These are phyloP conservation scores for Zygosaccharomyces pseudobailii DNA, from an alignment of 1,139 yeast genomes.

Conservation along the genomic window DNA sequence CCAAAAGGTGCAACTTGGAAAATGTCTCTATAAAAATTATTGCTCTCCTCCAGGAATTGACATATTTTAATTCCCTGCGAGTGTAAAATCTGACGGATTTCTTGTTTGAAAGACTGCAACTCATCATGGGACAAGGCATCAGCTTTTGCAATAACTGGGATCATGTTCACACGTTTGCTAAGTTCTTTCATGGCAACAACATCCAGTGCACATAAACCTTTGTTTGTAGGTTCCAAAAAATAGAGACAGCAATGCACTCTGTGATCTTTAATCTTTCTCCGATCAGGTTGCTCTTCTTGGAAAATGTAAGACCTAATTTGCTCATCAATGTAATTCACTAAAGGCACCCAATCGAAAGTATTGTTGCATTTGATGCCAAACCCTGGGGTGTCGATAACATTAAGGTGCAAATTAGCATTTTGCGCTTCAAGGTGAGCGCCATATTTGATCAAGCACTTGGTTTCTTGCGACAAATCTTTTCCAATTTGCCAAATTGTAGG, in stretches of 20 bases:
- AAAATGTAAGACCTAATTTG: constrained; percentile 55
- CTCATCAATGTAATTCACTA: constrained; percentile 54
- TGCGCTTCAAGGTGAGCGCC: constrained; percentile 47
- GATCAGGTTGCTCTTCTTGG: constrained; percentile 69
- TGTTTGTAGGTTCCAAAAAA: constrained; percentile 56
- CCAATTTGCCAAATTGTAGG: constrained; percentile 24
- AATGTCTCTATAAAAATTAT: constrained; percentile 20
- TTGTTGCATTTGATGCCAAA: constrained; percentile 72
- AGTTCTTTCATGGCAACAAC: constrained; percentile 64
- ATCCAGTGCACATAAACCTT: constrained; percentile 55
- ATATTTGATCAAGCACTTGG: constrained; percentile 26
- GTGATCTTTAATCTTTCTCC: constrained; percentile 46
- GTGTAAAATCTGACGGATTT: constrained; percentile 42
- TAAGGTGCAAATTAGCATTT: constrained; percentile 47
- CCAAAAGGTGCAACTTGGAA: constrained; percentile 50
- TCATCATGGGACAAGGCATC: constrained; percentile 54
- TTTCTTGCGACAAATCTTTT: constrained; percentile 7
- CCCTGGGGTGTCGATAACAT: constrained; percentile 68
- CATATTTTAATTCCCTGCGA: constrained; percentile 53
- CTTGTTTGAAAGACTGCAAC: constrained; percentile 40
- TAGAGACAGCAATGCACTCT: constrained; percentile 77
- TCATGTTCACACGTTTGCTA: constrained; percentile 59
- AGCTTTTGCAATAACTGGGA: constrained; percentile 73
- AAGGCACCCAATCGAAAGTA: constrained; percentile 52
- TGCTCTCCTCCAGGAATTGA: constrained; percentile 44